Conservation (phyloP, 352 stramenopile genomes). For the Globisporangium spiculum region DNA sequence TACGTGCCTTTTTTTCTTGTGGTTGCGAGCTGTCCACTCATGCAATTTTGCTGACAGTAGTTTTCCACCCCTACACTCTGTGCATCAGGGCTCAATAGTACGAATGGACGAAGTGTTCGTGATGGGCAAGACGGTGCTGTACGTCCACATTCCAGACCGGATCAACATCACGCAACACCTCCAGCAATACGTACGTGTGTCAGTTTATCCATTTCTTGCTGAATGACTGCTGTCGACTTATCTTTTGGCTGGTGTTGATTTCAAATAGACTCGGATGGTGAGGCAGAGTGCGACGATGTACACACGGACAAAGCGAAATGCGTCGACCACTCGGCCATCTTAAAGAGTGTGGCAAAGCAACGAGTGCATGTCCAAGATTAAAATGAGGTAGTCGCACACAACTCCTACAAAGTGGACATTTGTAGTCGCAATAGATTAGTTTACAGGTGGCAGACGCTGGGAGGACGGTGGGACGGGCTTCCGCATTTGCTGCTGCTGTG, state of each 20-base stretch:
- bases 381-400: neutral
- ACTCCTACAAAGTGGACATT: neutral
- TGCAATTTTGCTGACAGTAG: neutral
- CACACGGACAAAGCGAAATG: conserved; percentile 55
- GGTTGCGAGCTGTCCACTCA: neutral
- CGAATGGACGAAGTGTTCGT: conserved; percentile 85
- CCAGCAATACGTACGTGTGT: conserved; percentile 62
- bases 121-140: conserved; percentile 85
- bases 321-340: neutral
- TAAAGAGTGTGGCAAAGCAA: neutral
- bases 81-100: conserved; percentile 42
- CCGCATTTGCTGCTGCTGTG: conserved; percentile 4
- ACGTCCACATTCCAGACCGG: conserved; percentile 83
- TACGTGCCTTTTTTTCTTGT: conserved; percentile 17
- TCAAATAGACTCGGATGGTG: conserved; percentile 62
- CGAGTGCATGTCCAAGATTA: neutral
- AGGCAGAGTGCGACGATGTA: conserved; percentile 84
- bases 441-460: conserved; percentile 72
- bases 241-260: neutral
- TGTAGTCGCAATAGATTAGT: conserved; percentile 3
- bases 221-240: neutral
- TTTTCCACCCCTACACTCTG: neutral
- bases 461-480: conserved; percentile 19
- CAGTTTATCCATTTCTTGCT: neutral
- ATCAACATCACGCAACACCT: conserved; percentile 82